Base-by-base conservation (phyloP, 495 filamentous ascomycete genomes). In the Friedmanniomyces endolithicus region DNA sequence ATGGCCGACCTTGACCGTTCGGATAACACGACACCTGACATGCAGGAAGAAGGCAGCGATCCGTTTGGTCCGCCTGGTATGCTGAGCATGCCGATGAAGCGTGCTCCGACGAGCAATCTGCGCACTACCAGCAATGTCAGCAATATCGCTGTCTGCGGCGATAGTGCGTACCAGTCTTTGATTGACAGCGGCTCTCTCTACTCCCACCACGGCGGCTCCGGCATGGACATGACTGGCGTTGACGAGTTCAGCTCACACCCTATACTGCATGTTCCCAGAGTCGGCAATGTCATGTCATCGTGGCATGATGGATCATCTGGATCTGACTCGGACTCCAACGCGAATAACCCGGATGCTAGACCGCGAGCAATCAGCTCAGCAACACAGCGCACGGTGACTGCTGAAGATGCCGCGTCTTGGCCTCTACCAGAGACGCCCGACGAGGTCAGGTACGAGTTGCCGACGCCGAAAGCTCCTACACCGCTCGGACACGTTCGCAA, bases 81-180 rank as follows among this genome's bases (percentile, higher is more conserved):
- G 23, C 34, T 29, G 55, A 65, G 48, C 41, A 37, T 67, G 4
- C 66, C 64, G 1, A 55, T 46, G 29, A 70, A 56, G 57, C 56
- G 65, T 22, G 64, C 67, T 47, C 59, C 65, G 33, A 70, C 67
- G 53, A 71, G 68, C 49, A 68, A 60, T 3, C 56, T 69, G 27
- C 46, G 56, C 24, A 50, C 41, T 24, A 14, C 27, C 23, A 34
- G 35, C 39, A 34, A 40, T 23, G 20, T 45, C 23, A 34, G 35
- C 39, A 34, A 50, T 27, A 33, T 23, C 6, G 34, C 20, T 17
- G 20, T 25, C n/a, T 45, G 37, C 17, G 40, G 41, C 1, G 51
- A 34, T 22, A 22, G 19, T 27, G 27, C 29, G 22, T 39, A 49
- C 31, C 50, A 47, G 22, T 16, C n/a, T 6, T 7, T 35, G 41